Conservation (phyloP, 257 asterid species). For the Nicotiana obtusifolia region DNA sequence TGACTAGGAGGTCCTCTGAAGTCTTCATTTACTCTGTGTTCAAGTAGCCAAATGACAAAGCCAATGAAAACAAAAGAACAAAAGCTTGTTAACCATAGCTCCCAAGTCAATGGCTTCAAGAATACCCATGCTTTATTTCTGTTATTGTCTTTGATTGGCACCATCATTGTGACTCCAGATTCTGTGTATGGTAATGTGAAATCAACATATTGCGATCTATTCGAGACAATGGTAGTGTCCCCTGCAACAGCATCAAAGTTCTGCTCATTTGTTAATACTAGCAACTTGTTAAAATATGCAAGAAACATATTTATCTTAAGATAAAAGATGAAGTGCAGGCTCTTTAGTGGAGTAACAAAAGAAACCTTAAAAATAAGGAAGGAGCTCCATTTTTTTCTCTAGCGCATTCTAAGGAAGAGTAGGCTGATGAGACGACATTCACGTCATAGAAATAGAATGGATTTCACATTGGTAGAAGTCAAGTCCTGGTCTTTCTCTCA, state of each 20-base stretch:
- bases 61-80: constrained; percentile 35
- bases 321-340: background rate
- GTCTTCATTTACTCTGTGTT: constrained; percentile 39
- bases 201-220: constrained; percentile 43
- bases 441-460: background rate
- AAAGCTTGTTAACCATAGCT: constrained; percentile 39
- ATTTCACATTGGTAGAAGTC: background rate
- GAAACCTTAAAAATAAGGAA: background rate
- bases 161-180: constrained; percentile 42
- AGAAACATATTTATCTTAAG: too few relatives aligned
- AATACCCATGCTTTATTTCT: constrained; percentile 32
- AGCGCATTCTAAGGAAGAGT: background rate
- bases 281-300: background rate
- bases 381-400: background rate
- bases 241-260: constrained; percentile 31
- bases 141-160: constrained; percentile 18
- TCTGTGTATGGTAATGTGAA: constrained; percentile 50
- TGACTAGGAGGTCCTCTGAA: constrained; percentile 29
- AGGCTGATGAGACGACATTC: background rate
- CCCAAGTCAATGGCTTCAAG: constrained; percentile 45
- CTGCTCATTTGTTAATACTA: constrained; percentile 5
- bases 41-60: constrained; percentile 40
- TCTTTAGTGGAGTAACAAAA: background rate
- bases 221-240: constrained; percentile 41
- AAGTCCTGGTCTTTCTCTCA: background rate